Evolutionary conservation across 306 rosid genomes (phyloP), one percentile per base, ranked within the genome.

Genomic region (Dalbergia oliveri): DNA sequence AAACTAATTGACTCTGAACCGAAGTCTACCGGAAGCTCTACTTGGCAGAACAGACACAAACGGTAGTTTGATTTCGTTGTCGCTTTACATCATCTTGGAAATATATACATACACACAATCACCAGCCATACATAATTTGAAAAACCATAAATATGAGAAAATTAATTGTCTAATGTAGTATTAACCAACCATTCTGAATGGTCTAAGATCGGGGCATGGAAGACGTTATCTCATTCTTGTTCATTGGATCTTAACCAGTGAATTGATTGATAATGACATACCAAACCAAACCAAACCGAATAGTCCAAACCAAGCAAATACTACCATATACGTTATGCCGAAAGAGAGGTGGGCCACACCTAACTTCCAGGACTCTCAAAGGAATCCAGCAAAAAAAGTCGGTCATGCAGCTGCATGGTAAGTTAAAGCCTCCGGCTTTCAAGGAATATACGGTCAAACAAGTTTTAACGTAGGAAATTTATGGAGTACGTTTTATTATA

Each of bases 351-450:
- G 69, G 67, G 67, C 9, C 78, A 58, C 21, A 23, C 68, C 57
- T 9, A 13, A 3, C 26, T 23, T 44, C 45, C 2, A 15, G 12
- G 16, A 60, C 26, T 44, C 43, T 43, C 79, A 44, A 60, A 57
- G 47, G 12, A 18, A 39, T 54, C 62, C 62, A 16, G 35, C 47
- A 1, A 37, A 34, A 35, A 21, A 59, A 44, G 18, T 47, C 61
- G n/a, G 37, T 6, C 16, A 5, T 12, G 47, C 18, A 43, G 72
- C 53, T 63, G 72, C 80, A 76, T 49, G 72, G 37, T 11, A 34
- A 49, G 50, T 76, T 58, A 76, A 35, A 65, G 41, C 21, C 8
- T 37, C 73, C 73, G 26, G 41, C 5, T 14, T 76, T 63, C 3
- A 51, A 13, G 60, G 60, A 54, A 5, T 54, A 15, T 44, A 15